Evolutionary conservation across 495 filamentous ascomycete species (phyloP).

Genomic region (Letharia columbiana): DNA sequence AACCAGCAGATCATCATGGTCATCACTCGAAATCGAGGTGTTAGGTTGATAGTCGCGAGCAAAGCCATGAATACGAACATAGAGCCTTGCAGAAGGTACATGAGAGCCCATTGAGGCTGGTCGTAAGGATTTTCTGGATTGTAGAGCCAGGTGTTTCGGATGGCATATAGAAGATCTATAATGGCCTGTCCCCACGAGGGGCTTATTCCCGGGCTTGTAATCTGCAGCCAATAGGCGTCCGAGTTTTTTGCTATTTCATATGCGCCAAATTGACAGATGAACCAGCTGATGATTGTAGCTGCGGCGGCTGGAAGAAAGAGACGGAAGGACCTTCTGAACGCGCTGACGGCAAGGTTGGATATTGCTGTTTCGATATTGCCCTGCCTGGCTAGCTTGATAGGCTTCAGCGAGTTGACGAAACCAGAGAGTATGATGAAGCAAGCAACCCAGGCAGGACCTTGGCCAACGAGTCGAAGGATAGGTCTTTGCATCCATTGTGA

Average conservation of each 20-base stretch:
- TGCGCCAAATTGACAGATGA: slow-evolving; percentile 28
- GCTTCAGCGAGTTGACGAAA: slow-evolving; percentile 28
- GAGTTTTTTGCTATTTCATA: slow-evolving; percentile 26
- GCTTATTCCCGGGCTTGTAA: slow-evolving; percentile 28
- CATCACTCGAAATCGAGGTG: slow-evolving; percentile 22
- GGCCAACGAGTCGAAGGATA: slow-evolving; percentile 45
- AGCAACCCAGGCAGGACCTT: slow-evolving; percentile 49
- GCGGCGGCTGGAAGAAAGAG: slow-evolving; percentile 27
- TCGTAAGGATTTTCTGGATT: slow-evolving; percentile 28
- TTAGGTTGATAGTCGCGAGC: slow-evolving; percentile 25
- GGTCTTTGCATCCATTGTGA: slow-evolving; percentile 43
- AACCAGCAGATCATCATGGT: slow-evolving; percentile 21
- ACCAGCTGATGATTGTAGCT: slow-evolving; percentile 27
- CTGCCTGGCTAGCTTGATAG: slow-evolving; percentile 23
- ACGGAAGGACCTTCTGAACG: slow-evolving; percentile 26
- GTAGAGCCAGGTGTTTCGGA: slow-evolving; percentile 27
- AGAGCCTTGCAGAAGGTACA: slow-evolving; percentile 26
- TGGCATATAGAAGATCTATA: slow-evolving; percentile 25
- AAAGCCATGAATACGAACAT: slow-evolving; percentile 28
- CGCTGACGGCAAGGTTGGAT: slow-evolving; percentile 27
- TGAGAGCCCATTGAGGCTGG: slow-evolving; percentile 31
- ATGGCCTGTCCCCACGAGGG: slow-evolving; percentile 24
- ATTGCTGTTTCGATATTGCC: slow-evolving; percentile 25
- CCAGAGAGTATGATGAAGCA: slow-evolving; percentile 37
- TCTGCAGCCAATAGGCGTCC: slow-evolving; percentile 28